Percentiles rank a stretch among this genome's conserved stretches.
Evolutionary conservation across 495 filamentous ascomycete genomes (phyloP).

Genomic region (Usnea hakonensis): DNA sequence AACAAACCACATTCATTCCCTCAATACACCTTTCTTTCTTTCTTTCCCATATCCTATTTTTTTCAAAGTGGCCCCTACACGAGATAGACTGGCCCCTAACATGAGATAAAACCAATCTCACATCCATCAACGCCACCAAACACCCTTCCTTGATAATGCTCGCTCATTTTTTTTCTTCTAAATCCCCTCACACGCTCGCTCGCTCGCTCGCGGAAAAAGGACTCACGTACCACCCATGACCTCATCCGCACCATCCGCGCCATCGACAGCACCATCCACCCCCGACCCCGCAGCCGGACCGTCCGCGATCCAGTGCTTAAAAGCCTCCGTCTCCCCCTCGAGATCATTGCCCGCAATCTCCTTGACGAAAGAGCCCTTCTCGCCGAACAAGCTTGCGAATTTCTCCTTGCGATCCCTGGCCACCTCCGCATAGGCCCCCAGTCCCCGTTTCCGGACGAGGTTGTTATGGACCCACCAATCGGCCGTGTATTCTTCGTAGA

Average conservation of each 20-base stretch:
- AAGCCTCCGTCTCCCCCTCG: conserved; percentile 14
- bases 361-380: conserved; percentile 18
- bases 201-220: not conserved
- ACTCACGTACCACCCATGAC: conserved; percentile 19
- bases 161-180: not conserved
- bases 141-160: not conserved
- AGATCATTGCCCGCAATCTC: conserved; percentile 14
- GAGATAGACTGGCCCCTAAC: not conserved
- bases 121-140: too few relatives aligned
- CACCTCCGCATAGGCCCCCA: conserved; percentile 18
- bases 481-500: conserved; percentile 62
- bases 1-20: too few relatives aligned
- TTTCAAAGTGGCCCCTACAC: too few relatives aligned
- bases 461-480: conserved; percentile 45
- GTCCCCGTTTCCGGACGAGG: conserved; percentile 15
- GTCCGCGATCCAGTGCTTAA: conserved; percentile 15
- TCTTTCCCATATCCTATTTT: too few relatives aligned
- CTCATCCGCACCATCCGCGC: conserved; percentile 13
- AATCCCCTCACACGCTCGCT: not conserved
- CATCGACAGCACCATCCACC: not conserved
- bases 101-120: too few relatives aligned
- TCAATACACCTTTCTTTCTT: too few relatives aligned
- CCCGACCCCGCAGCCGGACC: conserved; percentile 5
- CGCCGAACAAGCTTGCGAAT: conserved; percentile 20
- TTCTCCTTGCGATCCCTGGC: conserved; percentile 16